phyloP scores from a whole-genome alignment of 2,329 filamentous ascomycete species.

The Albifimbria verrucaria region DNA sequence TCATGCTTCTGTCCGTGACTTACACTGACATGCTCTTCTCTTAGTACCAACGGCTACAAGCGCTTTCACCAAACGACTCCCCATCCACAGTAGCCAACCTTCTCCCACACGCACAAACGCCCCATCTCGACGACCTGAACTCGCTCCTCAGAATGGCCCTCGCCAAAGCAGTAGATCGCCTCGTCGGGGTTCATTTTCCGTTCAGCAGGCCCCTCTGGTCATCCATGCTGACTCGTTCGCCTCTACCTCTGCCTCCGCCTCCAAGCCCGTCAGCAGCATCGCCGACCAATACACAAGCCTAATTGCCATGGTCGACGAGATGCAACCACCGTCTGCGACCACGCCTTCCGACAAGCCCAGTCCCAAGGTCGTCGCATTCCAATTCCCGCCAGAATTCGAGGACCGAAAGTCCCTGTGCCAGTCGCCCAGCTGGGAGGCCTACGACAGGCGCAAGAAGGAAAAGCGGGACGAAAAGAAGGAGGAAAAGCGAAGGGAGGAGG shows the following conservation, averaged over 20 bases:
- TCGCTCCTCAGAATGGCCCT: not conserved
- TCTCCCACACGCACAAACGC: not conserved
- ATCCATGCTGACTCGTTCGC: not conserved
- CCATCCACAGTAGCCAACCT: not conserved
- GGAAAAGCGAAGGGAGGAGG: constrained; percentile 26
- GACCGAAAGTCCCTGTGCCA: constrained; percentile 47
- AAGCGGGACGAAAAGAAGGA: constrained; percentile 44
- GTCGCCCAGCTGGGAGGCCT: constrained; percentile 61
- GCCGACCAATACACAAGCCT: not conserved
- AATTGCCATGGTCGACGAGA: not conserved
- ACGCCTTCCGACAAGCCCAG: constrained; percentile 14
- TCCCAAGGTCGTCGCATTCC: constrained; percentile 28
- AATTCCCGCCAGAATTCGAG: constrained; percentile 25
- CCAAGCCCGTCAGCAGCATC: not conserved
- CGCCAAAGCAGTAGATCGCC: not conserved
- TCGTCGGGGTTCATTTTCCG: not conserved
- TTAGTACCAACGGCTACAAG: not conserved
- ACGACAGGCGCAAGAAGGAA: constrained; percentile 50
- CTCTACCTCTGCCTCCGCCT: too few species aligned
- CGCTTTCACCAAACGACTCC: not conserved
- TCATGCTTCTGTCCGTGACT: not conserved
- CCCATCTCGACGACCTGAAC: not conserved
- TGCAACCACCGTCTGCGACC: not conserved
- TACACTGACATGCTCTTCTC: not conserved
- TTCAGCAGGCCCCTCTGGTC: not conserved